A percentile compares a stretch with the other conserved stretches of the same genome.
These are phyloP conservation scores for Cladosporium sp. DNA, from an alignment of 2,329 filamentous ascomycete genomes.

Conservation along the genomic window DNA sequence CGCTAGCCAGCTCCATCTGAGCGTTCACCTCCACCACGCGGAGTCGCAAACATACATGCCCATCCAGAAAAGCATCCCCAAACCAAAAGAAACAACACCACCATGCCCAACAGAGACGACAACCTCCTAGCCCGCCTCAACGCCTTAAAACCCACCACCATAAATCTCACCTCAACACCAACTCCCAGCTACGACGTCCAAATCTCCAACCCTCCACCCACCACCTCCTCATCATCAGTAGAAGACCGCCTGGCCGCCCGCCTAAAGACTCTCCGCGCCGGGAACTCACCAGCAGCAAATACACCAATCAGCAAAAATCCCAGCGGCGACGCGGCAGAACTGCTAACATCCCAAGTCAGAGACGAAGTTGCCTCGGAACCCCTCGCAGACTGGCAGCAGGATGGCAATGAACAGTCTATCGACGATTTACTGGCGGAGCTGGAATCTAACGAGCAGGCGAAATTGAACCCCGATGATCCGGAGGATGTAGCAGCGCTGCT, in stretches of 20 bases:
- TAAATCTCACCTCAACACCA: slow-evolving; percentile 30
- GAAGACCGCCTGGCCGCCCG: slow-evolving; percentile 30
- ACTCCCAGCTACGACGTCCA: slow-evolving; percentile 21
- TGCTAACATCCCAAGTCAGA: slow-evolving; percentile 16
- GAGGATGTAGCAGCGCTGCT: slow-evolving; percentile 38
- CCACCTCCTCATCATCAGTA: slow-evolving; percentile 13
- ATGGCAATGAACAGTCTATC: slow-evolving; percentile 42
- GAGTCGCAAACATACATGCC: too few species aligned
- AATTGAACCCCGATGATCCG: slow-evolving; percentile 36
- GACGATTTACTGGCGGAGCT: slow-evolving; percentile 44
- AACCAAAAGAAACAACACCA: background rate
- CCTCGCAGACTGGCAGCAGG: slow-evolving; percentile 25
- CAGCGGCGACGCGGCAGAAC: slow-evolving; percentile 7
- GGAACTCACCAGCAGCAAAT: slow-evolving; percentile 5
- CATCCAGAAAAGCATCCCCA: too few species aligned
- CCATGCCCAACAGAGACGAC: slow-evolving; percentile 32
- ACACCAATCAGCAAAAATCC: background rate
- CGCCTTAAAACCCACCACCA: slow-evolving; percentile 41
- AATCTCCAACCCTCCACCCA: slow-evolving; percentile 15
- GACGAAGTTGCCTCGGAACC: slow-evolving; percentile 21
- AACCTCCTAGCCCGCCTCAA: slow-evolving; percentile 46
- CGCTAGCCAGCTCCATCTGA: too few species aligned
- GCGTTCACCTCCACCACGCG: too few species aligned
- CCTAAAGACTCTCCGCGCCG: slow-evolving; percentile 27
- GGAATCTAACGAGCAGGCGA: slow-evolving; percentile 36